Conservation (phyloP, 768 basidiomycete species). For the Exidia glandulosa region DNA sequence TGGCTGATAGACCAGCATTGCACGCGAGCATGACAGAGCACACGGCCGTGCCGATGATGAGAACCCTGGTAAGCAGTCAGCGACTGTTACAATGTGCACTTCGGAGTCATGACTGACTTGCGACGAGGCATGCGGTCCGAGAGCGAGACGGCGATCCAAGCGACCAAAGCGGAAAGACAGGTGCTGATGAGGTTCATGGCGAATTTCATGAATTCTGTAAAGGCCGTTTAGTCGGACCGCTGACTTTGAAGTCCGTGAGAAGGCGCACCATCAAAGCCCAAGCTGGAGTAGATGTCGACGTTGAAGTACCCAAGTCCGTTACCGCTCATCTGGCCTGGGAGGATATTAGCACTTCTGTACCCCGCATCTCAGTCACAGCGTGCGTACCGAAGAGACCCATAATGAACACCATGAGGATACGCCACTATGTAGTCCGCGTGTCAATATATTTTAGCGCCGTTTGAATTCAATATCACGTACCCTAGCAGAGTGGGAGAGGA, state of each 20-base stretch:
- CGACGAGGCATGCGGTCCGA: conserved; percentile 18
- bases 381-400: conserved; percentile 16
- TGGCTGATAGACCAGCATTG: conserved; percentile 13
- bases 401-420: conserved; percentile 5
- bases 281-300: conserved; percentile 14
- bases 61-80: conserved; percentile 5
- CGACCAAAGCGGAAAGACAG: not conserved
- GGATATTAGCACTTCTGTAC: not conserved
- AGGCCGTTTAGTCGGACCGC: not conserved
- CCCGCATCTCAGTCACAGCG: too few relatives aligned
- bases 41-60: conserved; percentile 20
- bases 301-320: conserved; percentile 25
- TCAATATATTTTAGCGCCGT: too few relatives aligned
- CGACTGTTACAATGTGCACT: not conserved
- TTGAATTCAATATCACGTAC: too few relatives aligned
- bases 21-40: conserved; percentile 12
- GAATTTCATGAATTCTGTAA: conserved; percentile 4
- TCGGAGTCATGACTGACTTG: conserved; percentile 1
- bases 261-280: conserved; percentile 9
- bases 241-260: not conserved
- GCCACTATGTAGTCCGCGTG: conserved; percentile 2
- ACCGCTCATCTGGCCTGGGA: conserved; percentile 19
- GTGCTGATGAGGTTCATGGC: conserved; percentile 6
- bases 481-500: conserved; percentile 12
- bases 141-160: conserved; percentile 4